phyloP scores from a whole-genome alignment of 2,329 filamentous ascomycete genomes.

The Diplodia seriata region DNA sequence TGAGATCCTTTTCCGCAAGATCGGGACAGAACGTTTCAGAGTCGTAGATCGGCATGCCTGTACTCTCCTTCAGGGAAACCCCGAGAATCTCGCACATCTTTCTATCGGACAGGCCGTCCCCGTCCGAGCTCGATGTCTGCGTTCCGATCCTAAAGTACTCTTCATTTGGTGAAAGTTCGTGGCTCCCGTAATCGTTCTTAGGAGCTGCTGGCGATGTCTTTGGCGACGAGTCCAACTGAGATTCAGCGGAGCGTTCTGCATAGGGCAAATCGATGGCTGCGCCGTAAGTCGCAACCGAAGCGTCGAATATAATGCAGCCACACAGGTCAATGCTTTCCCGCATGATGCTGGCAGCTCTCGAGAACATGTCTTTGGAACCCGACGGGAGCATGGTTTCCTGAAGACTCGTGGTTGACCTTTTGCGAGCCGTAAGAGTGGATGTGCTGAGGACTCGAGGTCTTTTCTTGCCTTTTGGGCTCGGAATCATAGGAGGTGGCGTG shows the following conservation, averaged over 20 bases:
- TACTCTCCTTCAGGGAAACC: slow-evolving; percentile 31
- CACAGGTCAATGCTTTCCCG: slow-evolving; percentile 48
- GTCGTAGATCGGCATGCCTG: slow-evolving; percentile 28
- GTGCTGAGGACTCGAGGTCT: slow-evolving; percentile 2
- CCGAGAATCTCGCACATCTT: slow-evolving; percentile 40
- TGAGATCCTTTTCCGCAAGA: slow-evolving; percentile 43
- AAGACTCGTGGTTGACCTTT: slow-evolving; percentile 1
- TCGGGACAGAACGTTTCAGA: slow-evolving; percentile 23
- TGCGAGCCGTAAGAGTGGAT: not conserved
- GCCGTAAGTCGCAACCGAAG: slow-evolving; percentile 48
- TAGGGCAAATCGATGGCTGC: slow-evolving; percentile 17
- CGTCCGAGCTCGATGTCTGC: not conserved
- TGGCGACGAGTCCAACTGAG: not conserved
- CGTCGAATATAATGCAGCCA: slow-evolving; percentile 49
- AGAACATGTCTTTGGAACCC: slow-evolving; percentile 40
- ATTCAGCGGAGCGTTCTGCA: not conserved
- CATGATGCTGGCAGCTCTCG: slow-evolving; percentile 49
- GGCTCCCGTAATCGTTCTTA: not conserved
- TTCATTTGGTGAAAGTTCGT: not conserved
- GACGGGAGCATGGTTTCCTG: slow-evolving; percentile 33
- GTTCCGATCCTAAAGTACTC: not conserved
- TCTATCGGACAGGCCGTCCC: not conserved
- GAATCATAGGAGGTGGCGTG: not conserved
- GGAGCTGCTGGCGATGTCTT: not conserved
- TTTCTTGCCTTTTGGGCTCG: slow-evolving; percentile 7